Evolutionary conservation across 1,284 basidiomycete species (phyloP).

Genomic region (Heterobasidion parviporum): DNA sequence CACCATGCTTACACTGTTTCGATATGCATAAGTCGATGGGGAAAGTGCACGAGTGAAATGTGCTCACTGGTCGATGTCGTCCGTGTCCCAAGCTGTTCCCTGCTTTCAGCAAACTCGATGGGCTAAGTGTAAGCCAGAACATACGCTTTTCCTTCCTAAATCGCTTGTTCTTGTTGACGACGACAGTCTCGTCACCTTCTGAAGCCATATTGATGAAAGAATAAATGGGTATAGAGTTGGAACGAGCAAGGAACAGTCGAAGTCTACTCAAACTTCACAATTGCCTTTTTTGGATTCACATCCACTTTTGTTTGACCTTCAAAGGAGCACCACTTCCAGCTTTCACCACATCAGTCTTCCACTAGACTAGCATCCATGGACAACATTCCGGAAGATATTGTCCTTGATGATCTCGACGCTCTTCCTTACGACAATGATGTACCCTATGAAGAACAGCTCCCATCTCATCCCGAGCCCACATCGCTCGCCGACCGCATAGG

Average conservation of each 20-base stretch:
- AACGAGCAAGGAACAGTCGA: no score
- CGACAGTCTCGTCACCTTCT: conserved; percentile 30
- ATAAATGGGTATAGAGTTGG: no score
- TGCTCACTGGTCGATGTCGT: conserved; percentile 95
- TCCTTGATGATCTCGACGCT: conserved; percentile 13
- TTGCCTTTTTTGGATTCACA: not conserved
- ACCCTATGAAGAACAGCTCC: conserved; percentile 41
- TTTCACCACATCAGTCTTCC: not conserved
- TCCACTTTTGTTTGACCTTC: not conserved
- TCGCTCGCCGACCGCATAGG: conserved; percentile 59
- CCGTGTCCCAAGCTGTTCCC: conserved; percentile 89
- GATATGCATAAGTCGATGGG: conserved; percentile 12
- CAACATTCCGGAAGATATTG: conserved; percentile 18
- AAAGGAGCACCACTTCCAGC: not conserved
- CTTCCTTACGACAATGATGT: conserved; percentile 47
- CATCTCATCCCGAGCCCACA: conserved; percentile 13
- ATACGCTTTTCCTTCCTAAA: conserved; percentile 90
- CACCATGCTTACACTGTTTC: conserved; percentile 23
- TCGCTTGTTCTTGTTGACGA: conserved; percentile 76
- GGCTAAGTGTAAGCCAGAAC: conserved; percentile 13
- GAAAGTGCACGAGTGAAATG: conserved; percentile 1
- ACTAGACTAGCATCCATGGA: conserved; percentile 25
- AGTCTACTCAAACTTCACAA: not conserved
- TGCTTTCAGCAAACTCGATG: not conserved
- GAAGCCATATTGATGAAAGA: conserved; percentile 32